These are phyloP conservation scores for Ambrosia hybrid DNA, from an alignment of 140 eudicot species.

Conservation along the genomic window DNA sequence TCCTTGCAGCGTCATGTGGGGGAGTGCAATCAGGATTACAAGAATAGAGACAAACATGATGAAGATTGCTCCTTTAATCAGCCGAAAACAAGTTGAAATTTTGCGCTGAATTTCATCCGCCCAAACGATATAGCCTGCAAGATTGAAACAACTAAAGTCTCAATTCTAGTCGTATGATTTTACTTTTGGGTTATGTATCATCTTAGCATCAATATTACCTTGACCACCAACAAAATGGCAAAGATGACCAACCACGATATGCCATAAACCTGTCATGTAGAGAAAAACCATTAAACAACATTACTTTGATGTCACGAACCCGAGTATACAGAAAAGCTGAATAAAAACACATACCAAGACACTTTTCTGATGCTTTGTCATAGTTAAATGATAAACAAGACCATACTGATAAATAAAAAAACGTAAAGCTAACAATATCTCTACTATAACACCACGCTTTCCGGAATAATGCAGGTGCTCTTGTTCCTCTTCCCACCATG, in stretches of 20 bases:
- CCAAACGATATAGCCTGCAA: constrained; percentile 83
- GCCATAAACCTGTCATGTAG: constrained; percentile 67
- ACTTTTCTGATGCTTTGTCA: constrained; percentile 53
- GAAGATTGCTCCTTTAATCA: constrained; percentile 78
- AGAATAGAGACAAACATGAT: constrained; percentile 71
- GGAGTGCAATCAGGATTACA: constrained; percentile 58
- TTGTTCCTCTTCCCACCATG: constrained; percentile 99
- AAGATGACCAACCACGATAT: constrained; percentile 78
- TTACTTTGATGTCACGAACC: background rate
- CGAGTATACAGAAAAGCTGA: background rate
- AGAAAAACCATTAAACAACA: background rate
- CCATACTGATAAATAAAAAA: constrained; percentile 86
- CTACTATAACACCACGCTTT: constrained; percentile 68
- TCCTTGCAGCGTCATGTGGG: constrained; percentile 72
- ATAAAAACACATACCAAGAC: constrained; percentile 52
- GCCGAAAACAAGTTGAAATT: constrained; percentile 76
- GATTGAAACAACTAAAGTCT: constrained; percentile 2
- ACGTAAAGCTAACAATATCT: constrained; percentile 63
- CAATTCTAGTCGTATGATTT: background rate
- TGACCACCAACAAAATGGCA: constrained; percentile 63
- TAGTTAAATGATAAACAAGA: constrained; percentile 76
- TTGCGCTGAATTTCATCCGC: constrained; percentile 78
- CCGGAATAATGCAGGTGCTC: constrained; percentile 78
- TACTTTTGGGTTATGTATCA: background rate
- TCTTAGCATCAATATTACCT: constrained; percentile 37